phyloP scores from a whole-genome alignment of 768 basidiomycete species.

The Pulveroboletus sp. region DNA sequence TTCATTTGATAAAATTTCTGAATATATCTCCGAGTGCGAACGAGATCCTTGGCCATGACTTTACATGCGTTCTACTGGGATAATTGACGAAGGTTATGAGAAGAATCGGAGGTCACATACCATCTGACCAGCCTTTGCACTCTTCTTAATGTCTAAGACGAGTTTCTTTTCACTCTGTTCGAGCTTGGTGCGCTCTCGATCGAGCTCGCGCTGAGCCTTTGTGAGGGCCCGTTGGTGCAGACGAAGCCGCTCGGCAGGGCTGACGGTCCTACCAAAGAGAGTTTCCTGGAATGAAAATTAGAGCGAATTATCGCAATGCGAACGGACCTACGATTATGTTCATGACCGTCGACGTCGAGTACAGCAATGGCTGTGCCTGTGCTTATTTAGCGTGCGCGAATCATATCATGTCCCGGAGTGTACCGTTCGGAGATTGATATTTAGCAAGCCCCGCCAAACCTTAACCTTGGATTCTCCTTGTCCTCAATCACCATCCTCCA shows the following conservation, averaged over 20 bases:
- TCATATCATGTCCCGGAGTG: slow-evolving; percentile 3
- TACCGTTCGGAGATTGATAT: slow-evolving; percentile 20
- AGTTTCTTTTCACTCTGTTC: slow-evolving; percentile 98
- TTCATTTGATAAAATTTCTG: slow-evolving; percentile 99
- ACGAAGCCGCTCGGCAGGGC: slow-evolving; percentile 93
- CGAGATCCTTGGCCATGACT: slow-evolving; percentile 98
- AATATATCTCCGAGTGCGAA: slow-evolving; percentile 89
- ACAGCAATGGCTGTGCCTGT: slow-evolving; percentile 10
- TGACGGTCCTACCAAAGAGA: slow-evolving; percentile 90
- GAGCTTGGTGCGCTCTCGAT: slow-evolving; percentile 90
- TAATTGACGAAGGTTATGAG: slow-evolving; percentile 15
- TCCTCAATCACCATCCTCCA: slow-evolving; percentile 25
- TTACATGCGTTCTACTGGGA: slow-evolving; percentile 87
- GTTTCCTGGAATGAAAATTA: slow-evolving; percentile 64
- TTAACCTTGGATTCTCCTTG: slow-evolving; percentile 20
- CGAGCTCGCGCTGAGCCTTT: slow-evolving; percentile 97
- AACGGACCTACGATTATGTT: slow-evolving; percentile 61
- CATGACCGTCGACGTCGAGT: slow-evolving; percentile 43
- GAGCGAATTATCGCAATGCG: background rate
- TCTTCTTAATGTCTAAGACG: slow-evolving; percentile 91
- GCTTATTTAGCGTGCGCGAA: background rate
- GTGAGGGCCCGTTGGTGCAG: slow-evolving; percentile 95
- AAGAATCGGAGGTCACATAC: slow-evolving; percentile 39
- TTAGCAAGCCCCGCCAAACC: slow-evolving; percentile 16
- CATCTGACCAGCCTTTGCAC: slow-evolving; percentile 92